Conservation (phyloP, 352 stramenopile genomes). For the Phytophthora brassicae region DNA sequence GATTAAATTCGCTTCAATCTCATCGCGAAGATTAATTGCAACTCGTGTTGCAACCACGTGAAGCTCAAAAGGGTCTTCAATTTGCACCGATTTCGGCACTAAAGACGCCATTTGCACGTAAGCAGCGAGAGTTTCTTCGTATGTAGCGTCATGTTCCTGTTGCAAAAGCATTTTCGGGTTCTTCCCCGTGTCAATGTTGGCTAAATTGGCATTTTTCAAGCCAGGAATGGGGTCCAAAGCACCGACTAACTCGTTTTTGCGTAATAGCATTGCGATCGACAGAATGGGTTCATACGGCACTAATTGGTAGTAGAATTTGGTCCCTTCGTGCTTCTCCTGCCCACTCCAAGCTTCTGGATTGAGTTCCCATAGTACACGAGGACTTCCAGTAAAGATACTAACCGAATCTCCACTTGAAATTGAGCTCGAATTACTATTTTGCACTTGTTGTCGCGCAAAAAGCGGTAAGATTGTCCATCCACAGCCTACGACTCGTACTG, state of each 20-base stretch:
- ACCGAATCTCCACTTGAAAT: constrained; percentile 51
- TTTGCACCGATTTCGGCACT: constrained; percentile 54
- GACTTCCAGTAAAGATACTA: constrained; percentile 72
- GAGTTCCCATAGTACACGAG: constrained; percentile 71
- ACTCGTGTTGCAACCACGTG: constrained; percentile 50
- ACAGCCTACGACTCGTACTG: constrained; percentile 75
- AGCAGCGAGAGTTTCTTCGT: constrained; percentile 52
- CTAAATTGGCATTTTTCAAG: constrained; percentile 70
- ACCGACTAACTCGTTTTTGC: constrained; percentile 88
- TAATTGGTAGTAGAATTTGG: constrained; percentile 74
- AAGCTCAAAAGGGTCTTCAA: constrained; percentile 68
- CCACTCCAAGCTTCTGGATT: constrained; percentile 52
- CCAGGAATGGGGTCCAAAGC: constrained; percentile 75
- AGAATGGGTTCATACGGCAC: constrained; percentile 62
- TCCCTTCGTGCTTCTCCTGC: constrained; percentile 52
- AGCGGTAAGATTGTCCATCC: constrained; percentile 93
- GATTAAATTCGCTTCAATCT: constrained; percentile 70
- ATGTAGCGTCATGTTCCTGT: constrained; percentile 47
- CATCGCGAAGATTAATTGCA: constrained; percentile 68
- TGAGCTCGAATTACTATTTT: constrained; percentile 16
- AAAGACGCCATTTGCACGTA: constrained; percentile 64
- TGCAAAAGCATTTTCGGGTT: constrained; percentile 59
- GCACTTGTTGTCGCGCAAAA: constrained; percentile 53
- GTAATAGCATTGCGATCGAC: constrained; percentile 60
- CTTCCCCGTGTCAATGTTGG: constrained; percentile 65